Evolutionary conservation across 2,329 filamentous ascomycete genomes (phyloP).

Genomic region (Cladosporium sp.): DNA sequence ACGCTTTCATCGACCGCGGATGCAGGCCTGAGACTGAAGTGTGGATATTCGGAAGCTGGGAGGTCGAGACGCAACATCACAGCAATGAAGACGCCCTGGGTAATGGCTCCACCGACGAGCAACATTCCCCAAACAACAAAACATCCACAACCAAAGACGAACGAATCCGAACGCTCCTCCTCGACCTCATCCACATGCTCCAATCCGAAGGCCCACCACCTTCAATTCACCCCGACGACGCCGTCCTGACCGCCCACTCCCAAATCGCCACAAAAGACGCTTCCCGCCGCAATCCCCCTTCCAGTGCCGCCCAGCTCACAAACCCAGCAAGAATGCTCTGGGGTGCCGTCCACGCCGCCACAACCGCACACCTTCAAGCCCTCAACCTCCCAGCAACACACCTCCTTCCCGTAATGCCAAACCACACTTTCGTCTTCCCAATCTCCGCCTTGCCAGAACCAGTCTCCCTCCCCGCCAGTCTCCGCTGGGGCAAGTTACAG

Average conservation of each 20-base stretch:
- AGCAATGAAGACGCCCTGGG: not conserved
- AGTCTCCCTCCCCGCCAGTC: constrained; percentile 44
- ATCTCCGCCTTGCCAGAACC: constrained; percentile 18
- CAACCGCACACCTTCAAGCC: constrained; percentile 24
- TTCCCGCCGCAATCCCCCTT: constrained; percentile 4
- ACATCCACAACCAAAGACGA: not conserved
- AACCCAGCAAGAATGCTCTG: constrained; percentile 30
- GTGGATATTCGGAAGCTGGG: constrained; percentile 56
- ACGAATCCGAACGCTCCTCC: constrained; percentile 20
- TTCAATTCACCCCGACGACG: constrained; percentile 5
- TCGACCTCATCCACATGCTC: constrained; percentile 21
- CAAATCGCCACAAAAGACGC: not conserved
- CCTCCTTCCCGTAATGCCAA: constrained; percentile 22
- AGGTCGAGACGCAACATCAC: constrained; percentile 19
- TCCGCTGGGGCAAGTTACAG: constrained; percentile 58
- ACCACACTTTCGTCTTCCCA: constrained; percentile 32
- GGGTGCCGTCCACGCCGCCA: constrained; percentile 34
- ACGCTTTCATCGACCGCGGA: constrained; percentile 63
- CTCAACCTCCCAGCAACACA: constrained; percentile 25
- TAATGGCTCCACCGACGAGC: not conserved
- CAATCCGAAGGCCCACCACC: constrained; percentile 11
- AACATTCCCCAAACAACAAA: not conserved
- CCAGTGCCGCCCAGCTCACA: constrained; percentile 22
- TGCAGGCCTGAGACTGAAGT: constrained; percentile 63
- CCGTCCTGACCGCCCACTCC: constrained; percentile 7